Evolutionary conservation across 2,329 filamentous ascomycete genomes (phyloP).

Genomic region (Penicillium sp.): DNA sequence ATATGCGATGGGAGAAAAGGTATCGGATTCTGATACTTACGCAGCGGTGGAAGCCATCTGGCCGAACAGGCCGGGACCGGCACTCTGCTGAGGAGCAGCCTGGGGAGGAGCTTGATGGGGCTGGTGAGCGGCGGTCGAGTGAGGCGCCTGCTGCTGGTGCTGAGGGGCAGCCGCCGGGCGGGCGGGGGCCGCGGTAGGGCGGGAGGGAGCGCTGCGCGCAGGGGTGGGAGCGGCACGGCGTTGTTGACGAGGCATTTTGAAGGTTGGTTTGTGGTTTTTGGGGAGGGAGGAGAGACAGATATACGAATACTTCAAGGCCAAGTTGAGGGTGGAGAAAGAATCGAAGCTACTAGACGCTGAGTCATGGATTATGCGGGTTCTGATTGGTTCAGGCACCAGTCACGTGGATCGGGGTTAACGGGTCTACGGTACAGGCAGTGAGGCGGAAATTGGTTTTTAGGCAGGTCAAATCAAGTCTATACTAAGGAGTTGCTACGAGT

Average conservation of each 20-base stretch:
- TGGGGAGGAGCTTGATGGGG: slow-evolving; percentile 55
- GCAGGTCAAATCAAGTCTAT: no score
- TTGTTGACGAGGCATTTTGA: slow-evolving; percentile 77
- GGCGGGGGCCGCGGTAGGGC: slow-evolving; percentile 67
- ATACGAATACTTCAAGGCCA: slow-evolving; percentile 16
- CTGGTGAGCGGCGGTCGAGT: slow-evolving; percentile 66
- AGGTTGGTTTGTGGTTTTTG: slow-evolving; percentile 16
- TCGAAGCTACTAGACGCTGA: slow-evolving; percentile 35
- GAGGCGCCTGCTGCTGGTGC: slow-evolving; percentile 64
- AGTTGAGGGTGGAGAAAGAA: slow-evolving; percentile 25
- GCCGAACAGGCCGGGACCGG: slow-evolving; percentile 85
- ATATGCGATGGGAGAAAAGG: neutral
- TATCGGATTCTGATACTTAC: slow-evolving; percentile 62
- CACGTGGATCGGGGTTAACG: slow-evolving; percentile 6
- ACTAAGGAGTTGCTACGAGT: no score
- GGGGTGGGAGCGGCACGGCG: slow-evolving; percentile 62
- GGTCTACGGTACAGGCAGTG: neutral
- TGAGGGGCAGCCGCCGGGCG: slow-evolving; percentile 57
- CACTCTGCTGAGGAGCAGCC: slow-evolving; percentile 52
- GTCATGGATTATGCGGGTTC: slow-evolving; percentile 17
- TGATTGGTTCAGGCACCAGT: slow-evolving; percentile 9
- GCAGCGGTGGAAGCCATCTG: slow-evolving; percentile 98
- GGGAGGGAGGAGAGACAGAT: slow-evolving; percentile 26
- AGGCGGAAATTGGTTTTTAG: neutral
- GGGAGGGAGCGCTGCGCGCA: slow-evolving; percentile 63